phyloP scores from a whole-genome alignment of 139 green algal genomes.

The Zygnema circumcarinatum region DNA sequence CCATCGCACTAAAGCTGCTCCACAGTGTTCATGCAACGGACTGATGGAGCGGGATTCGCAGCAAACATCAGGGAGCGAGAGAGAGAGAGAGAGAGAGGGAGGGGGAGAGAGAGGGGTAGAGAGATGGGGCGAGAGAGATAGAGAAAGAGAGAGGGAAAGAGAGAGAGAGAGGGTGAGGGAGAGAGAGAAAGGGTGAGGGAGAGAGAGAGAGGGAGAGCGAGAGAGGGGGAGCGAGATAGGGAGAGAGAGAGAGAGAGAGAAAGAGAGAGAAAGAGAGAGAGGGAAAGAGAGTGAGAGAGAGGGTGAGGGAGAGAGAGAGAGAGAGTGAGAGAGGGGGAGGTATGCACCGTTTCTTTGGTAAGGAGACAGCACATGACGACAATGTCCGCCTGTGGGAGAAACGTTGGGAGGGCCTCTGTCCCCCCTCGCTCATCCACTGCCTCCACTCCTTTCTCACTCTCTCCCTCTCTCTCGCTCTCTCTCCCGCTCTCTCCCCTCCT shows the following conservation, averaged over 20 bases:
- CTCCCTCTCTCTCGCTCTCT: too few relatives aligned
- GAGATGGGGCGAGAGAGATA: too few relatives aligned
- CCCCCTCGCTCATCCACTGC: slow-evolving; percentile 26
- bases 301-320: neutral
- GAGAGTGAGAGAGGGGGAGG: neutral
- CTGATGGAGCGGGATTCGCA: too few relatives aligned
- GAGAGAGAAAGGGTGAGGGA: too few relatives aligned
- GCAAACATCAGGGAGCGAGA: too few relatives aligned
- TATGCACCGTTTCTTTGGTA: slow-evolving; percentile 16
- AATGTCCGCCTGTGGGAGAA: slow-evolving; percentile 25
- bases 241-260: too few relatives aligned
- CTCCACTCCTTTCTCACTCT: too few relatives aligned
- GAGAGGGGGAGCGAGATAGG: too few relatives aligned
- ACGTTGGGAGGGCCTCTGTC: neutral
- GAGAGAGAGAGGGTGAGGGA: too few relatives aligned
- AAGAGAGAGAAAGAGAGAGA: neutral
- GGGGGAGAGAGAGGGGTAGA: neutral
- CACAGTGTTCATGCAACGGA: neutral
- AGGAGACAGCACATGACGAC: slow-evolving; percentile 44
- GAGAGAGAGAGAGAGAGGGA: neutral
- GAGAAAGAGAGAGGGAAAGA: too few relatives aligned
- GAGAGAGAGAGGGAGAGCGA: too few relatives aligned
- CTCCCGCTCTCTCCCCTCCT: neutral
- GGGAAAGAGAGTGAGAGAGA: neutral
- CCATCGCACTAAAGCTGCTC: neutral